phyloP scores from a whole-genome alignment of 768 basidiomycete genomes.

The Xanthoconium purpureum region DNA sequence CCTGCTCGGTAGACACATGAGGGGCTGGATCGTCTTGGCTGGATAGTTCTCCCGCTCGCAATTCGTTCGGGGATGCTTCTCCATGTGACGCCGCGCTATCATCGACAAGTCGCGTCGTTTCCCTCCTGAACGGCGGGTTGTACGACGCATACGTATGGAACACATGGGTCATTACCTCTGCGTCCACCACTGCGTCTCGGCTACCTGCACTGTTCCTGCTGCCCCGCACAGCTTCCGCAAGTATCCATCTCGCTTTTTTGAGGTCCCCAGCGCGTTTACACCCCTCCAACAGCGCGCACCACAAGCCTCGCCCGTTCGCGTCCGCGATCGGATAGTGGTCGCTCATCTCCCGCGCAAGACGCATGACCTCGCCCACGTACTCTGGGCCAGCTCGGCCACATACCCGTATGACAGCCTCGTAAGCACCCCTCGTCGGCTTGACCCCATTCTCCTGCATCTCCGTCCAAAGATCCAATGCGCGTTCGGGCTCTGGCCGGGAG shows the following conservation, averaged over 20 bases:
- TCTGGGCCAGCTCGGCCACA: slow-evolving; percentile 66
- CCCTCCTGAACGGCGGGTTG: slow-evolving; percentile 62
- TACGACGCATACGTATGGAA: slow-evolving; percentile 89
- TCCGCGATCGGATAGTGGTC: slow-evolving; percentile 50
- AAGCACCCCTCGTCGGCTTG: slow-evolving; percentile 63
- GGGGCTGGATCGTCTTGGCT: neutral
- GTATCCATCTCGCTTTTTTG: slow-evolving; percentile 79
- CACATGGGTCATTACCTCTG: slow-evolving; percentile 74
- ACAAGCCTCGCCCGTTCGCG: slow-evolving; percentile 53
- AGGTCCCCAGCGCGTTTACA: slow-evolving; percentile 87
- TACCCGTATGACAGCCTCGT: slow-evolving; percentile 79
- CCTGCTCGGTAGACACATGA: slow-evolving; percentile 3
- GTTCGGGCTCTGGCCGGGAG: slow-evolving; percentile 73
- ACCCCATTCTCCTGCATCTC: slow-evolving; percentile 84
- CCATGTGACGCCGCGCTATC: neutral
- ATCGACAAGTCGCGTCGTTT: slow-evolving; percentile 43
- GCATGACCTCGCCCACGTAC: slow-evolving; percentile 79
- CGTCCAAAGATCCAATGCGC: slow-evolving; percentile 87
- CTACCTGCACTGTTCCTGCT: slow-evolving; percentile 16
- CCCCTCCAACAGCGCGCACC: slow-evolving; percentile 84
- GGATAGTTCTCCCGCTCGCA: neutral
- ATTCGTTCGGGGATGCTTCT: slow-evolving; percentile 6
- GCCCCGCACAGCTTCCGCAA: slow-evolving; percentile 65
- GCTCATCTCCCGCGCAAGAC: slow-evolving; percentile 84
- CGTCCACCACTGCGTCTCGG: slow-evolving; percentile 45